A percentile compares a stretch with the other conserved stretches of the same genome.
Evolutionary conservation across 441 rosid genomes (phyloP).

Genomic region (Aleurites moluccanus): DNA sequence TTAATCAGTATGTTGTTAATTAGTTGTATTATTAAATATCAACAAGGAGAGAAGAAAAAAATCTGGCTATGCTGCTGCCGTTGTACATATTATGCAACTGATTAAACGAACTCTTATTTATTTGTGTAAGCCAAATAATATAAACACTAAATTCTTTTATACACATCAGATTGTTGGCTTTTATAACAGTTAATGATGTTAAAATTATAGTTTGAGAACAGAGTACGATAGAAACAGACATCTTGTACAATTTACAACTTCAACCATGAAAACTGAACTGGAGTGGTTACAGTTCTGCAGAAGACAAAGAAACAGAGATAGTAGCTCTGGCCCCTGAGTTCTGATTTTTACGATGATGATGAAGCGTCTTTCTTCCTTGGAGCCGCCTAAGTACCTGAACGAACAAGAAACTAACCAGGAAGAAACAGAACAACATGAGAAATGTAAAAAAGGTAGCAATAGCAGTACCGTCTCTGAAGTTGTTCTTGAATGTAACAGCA

Average conservation of each 20-base stretch:
- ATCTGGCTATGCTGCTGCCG: background rate
- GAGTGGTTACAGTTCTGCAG: background rate
- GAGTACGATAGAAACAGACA: too few relatives aligned
- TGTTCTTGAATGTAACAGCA: slow-evolving; percentile 46
- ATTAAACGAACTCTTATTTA: background rate
- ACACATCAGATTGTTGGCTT: background rate
- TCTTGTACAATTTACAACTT: too few relatives aligned
- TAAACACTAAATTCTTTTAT: background rate
- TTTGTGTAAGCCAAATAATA: background rate
- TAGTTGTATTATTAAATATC: slow-evolving; percentile 5
- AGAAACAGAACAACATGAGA: background rate
- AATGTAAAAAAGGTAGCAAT: background rate
- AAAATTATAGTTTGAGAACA: background rate
- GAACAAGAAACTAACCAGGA: too few relatives aligned
- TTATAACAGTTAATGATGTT: background rate
- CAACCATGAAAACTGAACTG: background rate
- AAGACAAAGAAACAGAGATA: too few relatives aligned
- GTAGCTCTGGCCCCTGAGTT: too few relatives aligned
- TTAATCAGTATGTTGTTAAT: slow-evolving; percentile 41
- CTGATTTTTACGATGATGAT: background rate
- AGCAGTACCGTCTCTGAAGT: slow-evolving; percentile 45
- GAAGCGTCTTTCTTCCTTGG: slow-evolving; percentile 14
- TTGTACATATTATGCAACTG: slow-evolving; percentile 9
- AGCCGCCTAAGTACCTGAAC: slow-evolving; percentile 3
- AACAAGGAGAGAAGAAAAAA: background rate